These are phyloP conservation scores for Polygonum aviculare DNA, from an alignment of 148 eudicot species.

Conservation along the genomic window DNA sequence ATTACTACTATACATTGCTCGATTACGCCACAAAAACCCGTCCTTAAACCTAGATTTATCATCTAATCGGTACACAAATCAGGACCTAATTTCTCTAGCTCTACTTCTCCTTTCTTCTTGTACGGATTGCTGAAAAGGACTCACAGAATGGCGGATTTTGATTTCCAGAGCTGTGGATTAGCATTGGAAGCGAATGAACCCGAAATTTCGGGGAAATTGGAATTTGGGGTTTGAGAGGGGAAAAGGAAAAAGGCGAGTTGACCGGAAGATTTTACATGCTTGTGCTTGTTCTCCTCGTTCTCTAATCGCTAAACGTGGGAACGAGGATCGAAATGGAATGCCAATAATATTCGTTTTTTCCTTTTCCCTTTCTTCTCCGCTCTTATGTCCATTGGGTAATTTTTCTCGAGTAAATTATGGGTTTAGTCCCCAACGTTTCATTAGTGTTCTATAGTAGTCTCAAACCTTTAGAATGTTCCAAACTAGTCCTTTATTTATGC, in stretches of 20 bases:
- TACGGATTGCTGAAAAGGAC: neutral
- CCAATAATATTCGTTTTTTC: neutral
- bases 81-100: neutral
- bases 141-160: too few relatives aligned
- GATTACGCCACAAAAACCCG: neutral
- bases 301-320: neutral
- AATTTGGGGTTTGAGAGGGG: neutral
- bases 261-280: slow-evolving; percentile 6
- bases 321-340: neutral
- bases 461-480: too few relatives aligned
- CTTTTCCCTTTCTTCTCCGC: neutral
- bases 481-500: too few relatives aligned
- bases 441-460: too few relatives aligned
- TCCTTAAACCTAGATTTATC: slow-evolving; percentile 2
- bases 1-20: slow-evolving; percentile 49
- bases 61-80: neutral
- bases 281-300: neutral
- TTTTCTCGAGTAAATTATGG: too few relatives aligned
- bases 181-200: neutral
- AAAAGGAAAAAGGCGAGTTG: neutral
- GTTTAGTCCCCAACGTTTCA: too few relatives aligned
- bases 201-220: neutral
- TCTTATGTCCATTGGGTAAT: neutral
- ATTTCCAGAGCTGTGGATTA: neutral
- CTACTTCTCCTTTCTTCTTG: neutral